Base-by-base conservation (phyloP, 2,329 filamentous ascomycete species). In the Paracoccidioides lutzii region DNA sequence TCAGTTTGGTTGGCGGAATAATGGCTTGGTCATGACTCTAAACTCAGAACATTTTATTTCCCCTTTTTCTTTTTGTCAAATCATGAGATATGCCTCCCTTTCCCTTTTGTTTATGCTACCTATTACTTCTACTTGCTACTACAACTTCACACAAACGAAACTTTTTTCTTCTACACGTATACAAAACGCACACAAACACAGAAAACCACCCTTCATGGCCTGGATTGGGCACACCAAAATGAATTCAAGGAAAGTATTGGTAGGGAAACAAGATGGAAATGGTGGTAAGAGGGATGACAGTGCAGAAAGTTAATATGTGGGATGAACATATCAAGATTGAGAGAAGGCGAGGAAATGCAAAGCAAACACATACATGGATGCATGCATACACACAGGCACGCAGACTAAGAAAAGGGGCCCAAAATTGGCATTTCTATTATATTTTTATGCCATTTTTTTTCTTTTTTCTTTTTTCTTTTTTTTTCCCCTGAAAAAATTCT, bases 81-180 rank as follows among this genome's bases (percentile, higher is more conserved):
- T 50, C 45, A 50, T 32, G 53, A 55, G 53, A 55, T 55, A 55
- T 49, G 44, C 22, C 45, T 55, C 28, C 38, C 48, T 37, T 38
- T 35, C 14, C 33, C 12, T 41, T 10, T 28, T 44, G 30, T 32
- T 45, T 32, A 32, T 32, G 10, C 35, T 42, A 14, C 30, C 35
- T 42, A 14, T 14, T 48, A 35, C 45, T 35, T 9, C 14, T n/a
- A 46, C 22, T 7, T 12, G 44, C 32, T 40, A 22, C 33, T 38
- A 33, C 32, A 14, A 22, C 48, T 3, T 44, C 52, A 42, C 14
- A 14, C 30, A 33, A 48, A 35, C 28, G 33, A 48, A 33, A 9
- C 28, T 14, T 48, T 12, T 6, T 30, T 33, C 30, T 32, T 48
- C 30, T 44, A 28, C 5, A 10, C 32, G 2, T 12, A 52, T 45